Evolutionary conservation across 441 rosid genomes (phyloP).

Genomic region (Sinapis alba): DNA sequence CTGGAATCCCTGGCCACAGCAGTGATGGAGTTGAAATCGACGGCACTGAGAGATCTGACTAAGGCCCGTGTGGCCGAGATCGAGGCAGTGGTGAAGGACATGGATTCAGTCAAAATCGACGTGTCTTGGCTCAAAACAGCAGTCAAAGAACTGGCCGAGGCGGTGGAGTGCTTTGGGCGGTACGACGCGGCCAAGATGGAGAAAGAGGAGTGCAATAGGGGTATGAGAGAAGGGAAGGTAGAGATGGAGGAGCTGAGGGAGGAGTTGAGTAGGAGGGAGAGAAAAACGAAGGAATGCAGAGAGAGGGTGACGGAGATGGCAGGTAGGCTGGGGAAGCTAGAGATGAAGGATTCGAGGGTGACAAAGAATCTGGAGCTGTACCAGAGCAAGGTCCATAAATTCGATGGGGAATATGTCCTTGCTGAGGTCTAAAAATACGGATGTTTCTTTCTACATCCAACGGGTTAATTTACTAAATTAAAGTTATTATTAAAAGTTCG

Average conservation of each 20-base stretch:
- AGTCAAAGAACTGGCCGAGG: constrained; percentile 53
- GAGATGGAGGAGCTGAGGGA: constrained; percentile 53
- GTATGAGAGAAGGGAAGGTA: constrained; percentile 42
- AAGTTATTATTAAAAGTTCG: neutral
- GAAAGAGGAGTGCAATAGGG: constrained; percentile 42
- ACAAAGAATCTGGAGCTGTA: constrained; percentile 29
- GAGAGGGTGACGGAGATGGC: constrained; percentile 41
- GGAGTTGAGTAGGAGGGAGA: constrained; percentile 47
- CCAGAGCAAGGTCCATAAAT: constrained; percentile 30
- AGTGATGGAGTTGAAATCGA: constrained; percentile 65
- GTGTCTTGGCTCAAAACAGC: constrained; percentile 61
- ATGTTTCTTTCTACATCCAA: neutral
- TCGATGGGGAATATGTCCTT: constrained; percentile 30
- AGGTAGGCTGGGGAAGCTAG: constrained; percentile 33
- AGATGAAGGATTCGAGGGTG: constrained; percentile 31
- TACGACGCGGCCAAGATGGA: constrained; percentile 43
- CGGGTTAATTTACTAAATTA: neutral
- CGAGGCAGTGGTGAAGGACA: constrained; percentile 65
- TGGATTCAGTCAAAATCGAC: constrained; percentile 62
- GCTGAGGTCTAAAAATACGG: neutral
- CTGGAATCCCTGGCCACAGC: constrained; percentile 66
- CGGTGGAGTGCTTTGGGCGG: constrained; percentile 44
- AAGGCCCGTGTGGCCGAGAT: constrained; percentile 62
- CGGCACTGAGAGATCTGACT: constrained; percentile 48
- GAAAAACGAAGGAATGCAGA: constrained; percentile 39